Evolutionary conservation across 2,329 filamentous ascomycete genomes (phyloP), one percentile per base, ranked within the genome.

Genomic region (Didymosphaeria variabile): DNA sequence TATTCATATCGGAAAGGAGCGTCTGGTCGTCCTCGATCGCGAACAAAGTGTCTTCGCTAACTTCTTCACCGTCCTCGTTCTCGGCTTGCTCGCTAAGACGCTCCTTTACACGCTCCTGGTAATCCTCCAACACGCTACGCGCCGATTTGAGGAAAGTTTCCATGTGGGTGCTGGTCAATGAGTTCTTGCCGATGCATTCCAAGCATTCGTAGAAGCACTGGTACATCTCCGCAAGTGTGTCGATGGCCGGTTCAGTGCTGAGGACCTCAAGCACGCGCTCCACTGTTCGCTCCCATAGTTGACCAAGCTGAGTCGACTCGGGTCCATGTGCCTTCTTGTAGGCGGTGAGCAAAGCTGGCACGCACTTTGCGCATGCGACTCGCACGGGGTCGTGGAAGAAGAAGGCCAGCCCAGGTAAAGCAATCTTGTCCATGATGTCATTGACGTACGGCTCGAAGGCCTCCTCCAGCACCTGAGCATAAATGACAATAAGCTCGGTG

Each of bases 141-240:
- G 94, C 93, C 1, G 91, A 90, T 66, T 93, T 90, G 70, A 98
- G 94, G 79, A 98, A 99, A 47, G 88, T 88, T 59, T 85, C 84
- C 91, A 99, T 94, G 77, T 97, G 91, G 42, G 90, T 85, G 42
- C 85, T 83, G 6, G 86, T 92, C 50, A 99, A 85, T 75, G 90
- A 94, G 70, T 91, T 89, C 79, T 92, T 92, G 61, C 94, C 94
- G 67, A 97, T 88, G 23, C 97, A 94, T 81, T 98, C 94, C 8
- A 99, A 90, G 29, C 93, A 97, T 79, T 99, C 95, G 79, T 99
- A 99, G 84, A 99, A 99, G 83, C 95, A 99, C 79, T 98, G 94
- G 80, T 97, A 99, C 93, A 99, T 97, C 81, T 98, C 95, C 1
- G 95, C 94, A 50, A 99, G 86, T 0, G 95, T 97, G 72, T 99